Evolutionary conservation across 2,329 filamentous ascomycete genomes (phyloP), one percentile per base, ranked within the genome.

Genomic region (Stagonosporopsis rhizophila): DNA sequence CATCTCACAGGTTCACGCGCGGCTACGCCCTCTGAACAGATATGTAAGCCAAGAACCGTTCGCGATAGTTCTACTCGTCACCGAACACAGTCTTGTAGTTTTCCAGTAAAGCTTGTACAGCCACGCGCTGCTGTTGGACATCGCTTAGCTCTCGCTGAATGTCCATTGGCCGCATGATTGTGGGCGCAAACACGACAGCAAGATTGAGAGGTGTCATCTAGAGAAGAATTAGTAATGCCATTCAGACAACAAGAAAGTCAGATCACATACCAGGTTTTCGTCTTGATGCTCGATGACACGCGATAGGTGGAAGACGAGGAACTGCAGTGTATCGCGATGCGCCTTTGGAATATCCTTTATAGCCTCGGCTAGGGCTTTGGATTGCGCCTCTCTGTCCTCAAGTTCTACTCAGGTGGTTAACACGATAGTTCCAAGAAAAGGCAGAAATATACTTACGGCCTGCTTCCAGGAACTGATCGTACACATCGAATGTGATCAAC

Each of bases 131-230:
- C 66, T 89, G 85, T 73, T 95, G 90, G 83, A 96, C 96, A 74
- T 99, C 95, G 27, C 89, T 94, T 87, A 99, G 96, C 76, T 99
- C 95, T 59, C 92, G 88, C 75, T 96, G 92, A 59, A 98, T 85
- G 69, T 89, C 94, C 72, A 88, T 84, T 53, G 96, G 92, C 66
- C 94, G 87, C 91, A 99, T 96, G 67, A 99, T 96, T 1, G 95
- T 99, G 7, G 95, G 95, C 8, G 95, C 95, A 74, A 99, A 99
- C 34, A 99, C 95, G 38, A 99, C 95, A 3, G 95, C 92, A 59
- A 98, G 80, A 73, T 99, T 99, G 78, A 96, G 91, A 53, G 94
- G 91, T 22, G 92, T 96, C 95, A 99, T 99, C 87, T 91, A 34
- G 8, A 7, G 8, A 25, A 1, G 22, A 35, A 38, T 75, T 56